Base-by-base conservation (phyloP, 805 yeast species). In the Yarrowia sp. region DNA sequence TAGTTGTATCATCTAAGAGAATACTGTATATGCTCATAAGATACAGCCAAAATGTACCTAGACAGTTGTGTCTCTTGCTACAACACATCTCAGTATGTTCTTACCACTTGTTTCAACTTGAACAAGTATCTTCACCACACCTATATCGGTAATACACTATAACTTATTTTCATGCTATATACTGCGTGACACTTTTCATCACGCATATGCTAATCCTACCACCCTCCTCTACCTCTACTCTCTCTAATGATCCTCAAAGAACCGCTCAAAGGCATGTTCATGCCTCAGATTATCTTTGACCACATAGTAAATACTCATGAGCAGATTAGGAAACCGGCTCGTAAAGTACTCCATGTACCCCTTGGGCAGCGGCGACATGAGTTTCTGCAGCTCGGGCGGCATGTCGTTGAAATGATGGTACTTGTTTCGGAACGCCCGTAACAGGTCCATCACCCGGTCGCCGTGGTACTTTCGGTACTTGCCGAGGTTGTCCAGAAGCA, bases 321-420 rank as follows among this genome's bases (percentile, higher is more conserved):
- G 75, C 70, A 95, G 75, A 64, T 81, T 80, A 0, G 99, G 99
- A 73, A 93, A 95, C 72, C 85, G 83, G 33, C 74, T 71, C 50
- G 85, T 84, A 75, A 91, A 95, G 74, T 89, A 95, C 48, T 78
- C 75, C 74, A 90, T 89, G 73, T 90, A 95, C 0, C 96, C 97
- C 58, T 85, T 84, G 0, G 98, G 97, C 32, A 91, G 76, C 0
- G 93, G 88, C 17, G 90, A 87, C 84, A 95, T 88, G 58, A 83
- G 80, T 14, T 72, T 73, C 62, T 84, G 85, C 66, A 95, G 79
- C 13, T 79, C 83, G 9, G 77, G 80, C 0, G 97, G 97, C 72
- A 92, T 77, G 74, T 95, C 99, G 76, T 91, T 91, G 74, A 83
- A 93, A 74, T 95, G 99, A 74, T 95, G 98, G 72, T 90, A 88